Percentiles rank a stretch among this genome's conserved stretches.
Conservation (phyloP, 2,329 filamentous ascomycete species). For the Triangularia verruculosa region DNA sequence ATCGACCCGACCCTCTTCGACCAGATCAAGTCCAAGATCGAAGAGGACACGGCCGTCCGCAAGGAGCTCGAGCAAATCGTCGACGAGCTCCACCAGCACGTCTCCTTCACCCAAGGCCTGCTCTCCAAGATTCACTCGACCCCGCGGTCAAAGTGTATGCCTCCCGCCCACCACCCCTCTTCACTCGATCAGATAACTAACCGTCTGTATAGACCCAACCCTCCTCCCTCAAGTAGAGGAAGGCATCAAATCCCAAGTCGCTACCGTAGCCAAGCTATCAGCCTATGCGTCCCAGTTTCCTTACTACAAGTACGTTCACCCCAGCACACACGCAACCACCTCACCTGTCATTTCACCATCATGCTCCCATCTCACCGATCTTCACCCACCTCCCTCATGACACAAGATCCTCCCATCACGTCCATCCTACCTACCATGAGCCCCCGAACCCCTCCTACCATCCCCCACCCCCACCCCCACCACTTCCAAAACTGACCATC, state of each 20-base stretch:
- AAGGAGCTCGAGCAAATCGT: conserved; percentile 82
- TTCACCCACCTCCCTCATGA: neutral
- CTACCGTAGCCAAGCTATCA: conserved; percentile 67
- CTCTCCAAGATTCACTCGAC: conserved; percentile 90
- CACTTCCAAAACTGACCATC: neutral
- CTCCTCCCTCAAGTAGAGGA: conserved; percentile 69
- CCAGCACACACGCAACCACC: no score
- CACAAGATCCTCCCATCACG: no score
- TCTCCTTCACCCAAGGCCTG: conserved; percentile 74
- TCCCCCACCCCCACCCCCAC: neutral
- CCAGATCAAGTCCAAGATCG: conserved; percentile 82
- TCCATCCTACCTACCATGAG: no score
- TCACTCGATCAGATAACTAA: neutral
- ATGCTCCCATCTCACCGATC: no score
- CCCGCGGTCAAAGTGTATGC: conserved; percentile 53
- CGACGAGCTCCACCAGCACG: conserved; percentile 78
- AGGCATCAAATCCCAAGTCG: conserved; percentile 68
- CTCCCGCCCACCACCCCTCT: no score
- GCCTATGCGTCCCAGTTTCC: conserved; percentile 77
- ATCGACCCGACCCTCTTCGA: conserved; percentile 84
- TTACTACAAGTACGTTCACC: conserved; percentile 86
- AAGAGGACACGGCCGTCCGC: conserved; percentile 77
- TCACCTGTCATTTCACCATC: no score
- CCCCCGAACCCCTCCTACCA: no score
- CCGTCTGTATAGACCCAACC: conserved; percentile 52